These are phyloP conservation scores for Neodidymelliopsis sp. DNA, from an alignment of 2,329 filamentous ascomycete genomes.

Conservation along the genomic window DNA sequence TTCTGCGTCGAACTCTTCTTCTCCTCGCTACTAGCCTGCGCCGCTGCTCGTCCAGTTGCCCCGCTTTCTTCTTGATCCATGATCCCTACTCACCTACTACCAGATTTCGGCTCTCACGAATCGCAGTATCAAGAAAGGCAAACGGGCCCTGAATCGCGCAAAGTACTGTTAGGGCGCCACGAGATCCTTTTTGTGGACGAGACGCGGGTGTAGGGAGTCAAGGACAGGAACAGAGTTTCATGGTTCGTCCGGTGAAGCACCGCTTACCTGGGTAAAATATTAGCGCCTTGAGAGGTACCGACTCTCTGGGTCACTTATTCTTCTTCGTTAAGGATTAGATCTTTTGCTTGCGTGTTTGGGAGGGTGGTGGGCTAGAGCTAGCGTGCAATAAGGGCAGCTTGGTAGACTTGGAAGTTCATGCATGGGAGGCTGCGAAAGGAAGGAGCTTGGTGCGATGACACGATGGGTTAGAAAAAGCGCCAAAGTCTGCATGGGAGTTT, in stretches of 20 bases:
- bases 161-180: not conserved
- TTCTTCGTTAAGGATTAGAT: no score
- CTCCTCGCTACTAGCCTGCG: not conserved
- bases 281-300: not conserved
- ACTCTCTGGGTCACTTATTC: no score
- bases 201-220: no score
- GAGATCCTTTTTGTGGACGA: not conserved
- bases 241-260: conserved; percentile 2
- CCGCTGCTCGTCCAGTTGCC: not conserved
- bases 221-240: not conserved
- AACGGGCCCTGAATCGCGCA: not conserved
- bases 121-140: no score
- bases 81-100: no score
- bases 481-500: no score
- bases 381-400: conserved; percentile 5
- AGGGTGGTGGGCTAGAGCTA: not conserved
- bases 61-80: not conserved
- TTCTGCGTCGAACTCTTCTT: conserved; percentile 29
- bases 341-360: not conserved
- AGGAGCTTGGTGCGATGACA: not conserved
- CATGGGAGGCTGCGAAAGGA: not conserved
- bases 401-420: not conserved
- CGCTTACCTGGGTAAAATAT: conserved; percentile 5
- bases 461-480: no score
- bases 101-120: no score